phyloP scores from a whole-genome alignment of 345 rosid species.

The Citrus sinensis region DVS_A1.0 CM039161.1:13386001-13386500 shows the following conservation, averaged over 20 bases:
- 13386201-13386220: slow-evolving; percentile 87
- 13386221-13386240: slow-evolving; percentile 75
- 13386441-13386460: neutral
- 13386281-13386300: neutral
- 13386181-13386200: slow-evolving; percentile 63
- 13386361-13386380: neutral
- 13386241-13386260: slow-evolving; percentile 9
- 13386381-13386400: neutral
- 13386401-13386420: neutral
- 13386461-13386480: neutral
- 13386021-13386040: slow-evolving; percentile 10
- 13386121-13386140: slow-evolving; percentile 65
- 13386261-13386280: neutral
- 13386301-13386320: neutral
- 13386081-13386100: slow-evolving; percentile 78
- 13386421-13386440: neutral
- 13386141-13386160: slow-evolving; percentile 73
- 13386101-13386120: slow-evolving; percentile 63
- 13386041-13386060: slow-evolving; percentile 94
- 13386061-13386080: slow-evolving; percentile 75
- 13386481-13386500: neutral
- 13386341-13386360: neutral
- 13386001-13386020: neutral
- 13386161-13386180: slow-evolving; percentile 67
- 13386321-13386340: neutral